Evolutionary conservation across 1,284 basidiomycete genomes (phyloP).

Genomic region (Baeospora myosura): DNA sequence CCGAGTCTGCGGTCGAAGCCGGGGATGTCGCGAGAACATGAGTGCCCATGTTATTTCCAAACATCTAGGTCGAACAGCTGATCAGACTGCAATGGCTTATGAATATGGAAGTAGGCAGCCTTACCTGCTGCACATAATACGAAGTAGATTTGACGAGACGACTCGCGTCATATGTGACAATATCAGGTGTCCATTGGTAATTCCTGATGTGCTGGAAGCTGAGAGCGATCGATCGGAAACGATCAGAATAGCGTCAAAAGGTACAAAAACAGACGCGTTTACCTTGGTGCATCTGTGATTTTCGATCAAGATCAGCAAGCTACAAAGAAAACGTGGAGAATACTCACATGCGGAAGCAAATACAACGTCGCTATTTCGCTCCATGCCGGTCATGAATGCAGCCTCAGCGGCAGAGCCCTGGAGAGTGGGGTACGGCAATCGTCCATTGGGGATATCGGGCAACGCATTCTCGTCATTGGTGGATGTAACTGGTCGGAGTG

Average conservation of each 20-base stretch:
- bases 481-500: constrained; percentile 21
- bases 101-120: not conserved
- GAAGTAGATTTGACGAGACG: constrained; percentile 28
- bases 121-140: constrained; percentile 29
- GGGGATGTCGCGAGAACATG: constrained; percentile 28
- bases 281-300: constrained; percentile 24
- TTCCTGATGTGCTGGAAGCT: constrained; percentile 29
- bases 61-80: constrained; percentile 20
- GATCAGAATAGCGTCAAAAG: constrained; percentile 4
- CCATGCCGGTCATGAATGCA: constrained; percentile 32
- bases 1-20: constrained; percentile 18
- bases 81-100: not conserved
- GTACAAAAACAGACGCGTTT: constrained; percentile 6
- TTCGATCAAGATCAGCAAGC: not conserved
- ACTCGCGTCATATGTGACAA: constrained; percentile 30
- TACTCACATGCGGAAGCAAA: constrained; percentile 27
- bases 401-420: constrained; percentile 30
- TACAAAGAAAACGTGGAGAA: not conserved
- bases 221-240: no score
- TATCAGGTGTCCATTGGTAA: constrained; percentile 36
- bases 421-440: constrained; percentile 28
- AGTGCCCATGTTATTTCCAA: constrained; percentile 27
- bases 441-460: constrained; percentile 21
- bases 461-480: constrained; percentile 23
- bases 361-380: constrained; percentile 33